Percentiles rank a stretch among this genome's conserved stretches.
phyloP scores from a whole-genome alignment of 148 eudicot genomes.

The Selenicereus undatus region DNA sequence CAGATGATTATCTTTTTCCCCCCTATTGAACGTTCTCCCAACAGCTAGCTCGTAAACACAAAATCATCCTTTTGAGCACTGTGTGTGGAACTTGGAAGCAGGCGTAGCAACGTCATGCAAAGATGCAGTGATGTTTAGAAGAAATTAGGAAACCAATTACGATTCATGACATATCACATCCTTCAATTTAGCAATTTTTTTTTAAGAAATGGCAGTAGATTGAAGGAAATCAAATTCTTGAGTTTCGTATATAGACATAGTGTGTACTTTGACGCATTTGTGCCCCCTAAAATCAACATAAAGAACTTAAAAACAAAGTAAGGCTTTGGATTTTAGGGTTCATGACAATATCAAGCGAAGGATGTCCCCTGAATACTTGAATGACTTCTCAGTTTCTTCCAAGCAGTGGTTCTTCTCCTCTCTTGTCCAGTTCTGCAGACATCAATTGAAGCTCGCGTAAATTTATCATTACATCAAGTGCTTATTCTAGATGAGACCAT shows the following conservation, averaged over 20 bases:
- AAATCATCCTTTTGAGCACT: too few relatives aligned
- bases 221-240: not conserved
- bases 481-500: too few relatives aligned
- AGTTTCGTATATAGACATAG: not conserved
- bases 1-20: too few relatives aligned
- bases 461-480: too few relatives aligned
- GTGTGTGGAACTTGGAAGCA: too few relatives aligned
- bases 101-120: too few relatives aligned
- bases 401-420: conserved; percentile 94
- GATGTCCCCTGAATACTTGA: conserved; percentile 73
- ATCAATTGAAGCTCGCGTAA: not conserved
- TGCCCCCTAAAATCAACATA: not conserved
- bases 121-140: too few relatives aligned
- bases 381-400: conserved; percentile 94
- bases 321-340: not conserved
- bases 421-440: conserved; percentile 74
- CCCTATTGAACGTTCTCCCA: too few relatives aligned
- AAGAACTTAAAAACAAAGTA: not conserved
- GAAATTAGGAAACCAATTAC: too few relatives aligned
- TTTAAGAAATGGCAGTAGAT: not conserved
- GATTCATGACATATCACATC: not conserved
- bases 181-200: not conserved
- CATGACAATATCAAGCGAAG: conserved; percentile 74
- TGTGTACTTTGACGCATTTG: not conserved
- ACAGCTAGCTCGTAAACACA: too few relatives aligned